Evolutionary conservation across 2,329 filamentous ascomycete genomes (phyloP).

Genomic region (Monosporascus sp.): DNA sequence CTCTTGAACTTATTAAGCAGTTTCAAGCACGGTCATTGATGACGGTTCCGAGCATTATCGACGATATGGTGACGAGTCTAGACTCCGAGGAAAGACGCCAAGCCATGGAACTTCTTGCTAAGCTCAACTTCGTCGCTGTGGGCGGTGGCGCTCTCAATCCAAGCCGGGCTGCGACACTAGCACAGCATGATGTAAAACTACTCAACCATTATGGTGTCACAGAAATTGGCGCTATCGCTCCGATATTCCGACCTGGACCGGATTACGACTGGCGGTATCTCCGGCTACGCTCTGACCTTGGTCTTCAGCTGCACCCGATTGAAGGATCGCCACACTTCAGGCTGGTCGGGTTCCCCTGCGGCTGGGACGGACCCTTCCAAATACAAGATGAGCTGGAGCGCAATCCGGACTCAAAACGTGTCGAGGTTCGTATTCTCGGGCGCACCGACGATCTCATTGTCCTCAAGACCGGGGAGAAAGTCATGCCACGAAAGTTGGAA

Average conservation of each 20-base stretch:
- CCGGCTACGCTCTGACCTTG: slow-evolving; percentile 25
- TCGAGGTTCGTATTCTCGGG: slow-evolving; percentile 24
- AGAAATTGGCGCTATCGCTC: slow-evolving; percentile 28
- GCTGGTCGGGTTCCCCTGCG: slow-evolving; percentile 23
- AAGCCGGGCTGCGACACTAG: slow-evolving; percentile 17
- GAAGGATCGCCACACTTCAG: slow-evolving; percentile 15
- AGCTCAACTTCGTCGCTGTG: slow-evolving; percentile 25
- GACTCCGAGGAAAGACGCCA: slow-evolving; percentile 1
- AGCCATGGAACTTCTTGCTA: slow-evolving; percentile 9
- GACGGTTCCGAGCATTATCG: slow-evolving; percentile 29
- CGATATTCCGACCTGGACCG: slow-evolving; percentile 23
- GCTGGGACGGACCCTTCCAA: slow-evolving; percentile 20
- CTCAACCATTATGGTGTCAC: slow-evolving; percentile 31
- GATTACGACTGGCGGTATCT: slow-evolving; percentile 28
- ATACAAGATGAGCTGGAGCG: slow-evolving; percentile 27
- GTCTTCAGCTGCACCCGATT: slow-evolving; percentile 18
- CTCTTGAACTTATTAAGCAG: slow-evolving; percentile 16
- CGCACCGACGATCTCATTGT: slow-evolving; percentile 25
- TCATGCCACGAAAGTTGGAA: slow-evolving; percentile 10
- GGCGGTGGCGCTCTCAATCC: slow-evolving; percentile 27
- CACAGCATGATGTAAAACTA: slow-evolving; percentile 18
- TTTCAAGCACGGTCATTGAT: slow-evolving; percentile 22
- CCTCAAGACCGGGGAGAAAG: slow-evolving; percentile 15
- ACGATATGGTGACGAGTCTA: slow-evolving; percentile 21
- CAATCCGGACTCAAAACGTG: slow-evolving; percentile 12